phyloP scores from a whole-genome alignment of 306 rosid genomes.

The Trifolium pratense region DNA sequence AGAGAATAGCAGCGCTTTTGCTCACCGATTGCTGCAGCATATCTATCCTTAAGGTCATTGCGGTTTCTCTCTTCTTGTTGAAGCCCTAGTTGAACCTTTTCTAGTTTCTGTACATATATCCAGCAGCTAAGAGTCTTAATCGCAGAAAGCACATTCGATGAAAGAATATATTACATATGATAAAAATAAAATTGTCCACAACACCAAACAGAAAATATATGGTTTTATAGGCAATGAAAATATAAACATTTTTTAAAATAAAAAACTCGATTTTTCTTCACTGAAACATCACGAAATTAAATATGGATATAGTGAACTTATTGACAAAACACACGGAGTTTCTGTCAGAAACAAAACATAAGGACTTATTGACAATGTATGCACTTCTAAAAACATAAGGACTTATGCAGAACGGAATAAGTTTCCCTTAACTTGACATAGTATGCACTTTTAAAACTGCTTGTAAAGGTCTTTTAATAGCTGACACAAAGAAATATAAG shows the following conservation, averaged over 20 bases:
- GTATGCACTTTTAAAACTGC: not conserved
- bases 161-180: not conserved
- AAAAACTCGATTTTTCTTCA: not conserved
- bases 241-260: not conserved
- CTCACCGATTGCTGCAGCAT: conserved; percentile 63
- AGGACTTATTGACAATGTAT: not conserved
- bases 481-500: not conserved
- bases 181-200: not conserved
- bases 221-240: not conserved
- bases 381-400: conserved; percentile 6
- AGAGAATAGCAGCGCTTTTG: conserved; percentile 72
- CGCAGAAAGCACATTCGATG: conserved; percentile 25
- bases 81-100: conserved; percentile 64
- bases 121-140: conserved; percentile 30
- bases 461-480: not conserved
- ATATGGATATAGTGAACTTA: conserved; percentile 20
- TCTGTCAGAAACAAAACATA: not conserved
- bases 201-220: conserved; percentile 8
- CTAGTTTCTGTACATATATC: conserved; percentile 67
- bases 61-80: conserved; percentile 66
- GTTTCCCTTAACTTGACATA: not conserved
- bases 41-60: conserved; percentile 60
- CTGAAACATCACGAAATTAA: conserved; percentile 8
- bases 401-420: not conserved
- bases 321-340: not conserved